These are phyloP conservation scores for Pseudomonodictys pantanalensis DNA, from an alignment of 495 filamentous ascomycete genomes.

Conservation along the genomic window DNA sequence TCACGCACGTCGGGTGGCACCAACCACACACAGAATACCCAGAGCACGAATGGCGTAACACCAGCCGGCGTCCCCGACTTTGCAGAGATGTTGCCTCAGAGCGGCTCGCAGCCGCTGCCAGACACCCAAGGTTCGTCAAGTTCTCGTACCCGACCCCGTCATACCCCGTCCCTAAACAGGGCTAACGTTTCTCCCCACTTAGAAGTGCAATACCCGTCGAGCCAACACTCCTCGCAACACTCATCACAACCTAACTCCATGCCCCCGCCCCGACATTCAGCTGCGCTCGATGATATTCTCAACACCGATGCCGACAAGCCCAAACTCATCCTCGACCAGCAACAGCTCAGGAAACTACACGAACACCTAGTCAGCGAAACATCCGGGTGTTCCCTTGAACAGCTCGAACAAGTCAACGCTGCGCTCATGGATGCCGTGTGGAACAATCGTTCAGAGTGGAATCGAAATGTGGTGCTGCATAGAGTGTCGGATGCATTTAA, in stretches of 20 bases:
- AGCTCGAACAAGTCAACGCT: conserved; percentile 91
- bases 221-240: conserved; percentile 35
- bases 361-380: conserved; percentile 59
- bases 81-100: conserved; percentile 26
- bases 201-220: conserved; percentile 31
- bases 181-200: background rate
- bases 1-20: conserved; percentile 47
- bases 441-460: conserved; percentile 72
- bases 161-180: background rate
- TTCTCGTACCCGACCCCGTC: background rate
- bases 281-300: conserved; percentile 17
- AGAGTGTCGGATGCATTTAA: conserved; percentile 68
- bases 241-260: conserved; percentile 21
- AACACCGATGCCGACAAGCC: conserved; percentile 43
- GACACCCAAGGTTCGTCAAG: conserved; percentile 55
- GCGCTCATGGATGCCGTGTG: conserved; percentile 86
- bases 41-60: conserved; percentile 57
- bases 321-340: conserved; percentile 56
- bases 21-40: conserved; percentile 57
- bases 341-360: conserved; percentile 55
- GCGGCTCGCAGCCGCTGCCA: conserved; percentile 50
- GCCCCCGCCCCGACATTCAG: conserved; percentile 21
- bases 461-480: conserved; percentile 67
- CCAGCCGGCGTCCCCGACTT: conserved; percentile 41
- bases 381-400: conserved; percentile 82